Evolutionary conservation across 306 rosid genomes (phyloP).

Genomic region (Rubus idaeus): DNA sequence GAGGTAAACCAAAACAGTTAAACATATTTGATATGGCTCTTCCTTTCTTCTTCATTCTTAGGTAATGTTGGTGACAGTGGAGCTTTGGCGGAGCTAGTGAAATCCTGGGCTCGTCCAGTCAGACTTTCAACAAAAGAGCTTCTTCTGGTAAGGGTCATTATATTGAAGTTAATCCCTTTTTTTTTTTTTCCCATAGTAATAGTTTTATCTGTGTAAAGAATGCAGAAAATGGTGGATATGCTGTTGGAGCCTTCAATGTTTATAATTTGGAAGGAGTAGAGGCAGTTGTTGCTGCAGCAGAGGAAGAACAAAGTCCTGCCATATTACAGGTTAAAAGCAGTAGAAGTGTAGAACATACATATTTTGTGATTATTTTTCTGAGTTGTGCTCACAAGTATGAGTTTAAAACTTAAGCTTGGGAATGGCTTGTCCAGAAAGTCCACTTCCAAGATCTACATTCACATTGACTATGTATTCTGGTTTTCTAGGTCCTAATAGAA

Average conservation of each 20-base stretch:
- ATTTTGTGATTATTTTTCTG: background rate
- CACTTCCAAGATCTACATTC: background rate
- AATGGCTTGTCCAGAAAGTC: background rate
- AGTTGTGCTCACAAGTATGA: constrained; percentile 4
- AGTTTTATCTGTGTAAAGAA: constrained; percentile 36
- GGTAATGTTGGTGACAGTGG: constrained; percentile 86
- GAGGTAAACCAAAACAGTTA: background rate
- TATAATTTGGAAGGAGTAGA: constrained; percentile 95
- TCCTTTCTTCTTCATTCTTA: constrained; percentile 32
- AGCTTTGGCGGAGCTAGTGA: constrained; percentile 83
- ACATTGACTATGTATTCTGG: background rate
- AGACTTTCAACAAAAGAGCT: constrained; percentile 75
- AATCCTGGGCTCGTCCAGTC: constrained; percentile 71
- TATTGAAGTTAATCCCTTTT: constrained; percentile 20
- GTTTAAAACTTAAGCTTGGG: background rate
- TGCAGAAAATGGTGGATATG: constrained; percentile 87
- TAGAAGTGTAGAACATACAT: constrained; percentile 1
- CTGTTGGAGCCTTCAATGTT: constrained; percentile 96
- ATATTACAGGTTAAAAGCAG: constrained; percentile 75
- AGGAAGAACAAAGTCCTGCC: constrained; percentile 88
- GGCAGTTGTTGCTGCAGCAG: constrained; percentile 94
- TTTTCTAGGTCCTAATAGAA: background rate
- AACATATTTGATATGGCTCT: constrained; percentile 8
- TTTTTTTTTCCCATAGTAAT: constrained; percentile 23
- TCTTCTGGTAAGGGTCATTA: constrained; percentile 60